phyloP scores from a whole-genome alignment of 345 rosid species.

The Acer negundo region DNA sequence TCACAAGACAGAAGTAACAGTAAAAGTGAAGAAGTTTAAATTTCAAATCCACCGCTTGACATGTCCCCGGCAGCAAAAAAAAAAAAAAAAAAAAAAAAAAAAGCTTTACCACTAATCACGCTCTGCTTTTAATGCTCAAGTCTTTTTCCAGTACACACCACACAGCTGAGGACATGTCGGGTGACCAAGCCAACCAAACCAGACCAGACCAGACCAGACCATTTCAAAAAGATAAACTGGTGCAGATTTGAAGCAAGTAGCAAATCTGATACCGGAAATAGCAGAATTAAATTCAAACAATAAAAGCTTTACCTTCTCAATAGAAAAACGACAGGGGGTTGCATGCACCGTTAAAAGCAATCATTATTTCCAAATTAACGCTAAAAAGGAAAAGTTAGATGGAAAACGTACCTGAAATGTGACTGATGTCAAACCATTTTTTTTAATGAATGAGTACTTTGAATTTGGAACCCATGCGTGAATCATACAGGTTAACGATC shows the following conservation, averaged over 20 bases:
- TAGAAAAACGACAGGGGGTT: constrained; percentile 23
- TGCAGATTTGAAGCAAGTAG: neutral
- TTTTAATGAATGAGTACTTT: constrained; percentile 39
- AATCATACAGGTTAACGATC: constrained; percentile 73
- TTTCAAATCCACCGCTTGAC: neutral
- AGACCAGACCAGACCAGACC: too few species aligned
- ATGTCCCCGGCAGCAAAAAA: constrained; percentile 7
- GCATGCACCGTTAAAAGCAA: constrained; percentile 24
- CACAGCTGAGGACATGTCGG: neutral
- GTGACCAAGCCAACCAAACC: neutral
- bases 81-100: neutral
- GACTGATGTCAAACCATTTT: constrained; percentile 56
- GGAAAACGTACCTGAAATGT: constrained; percentile 60
- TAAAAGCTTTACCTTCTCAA: constrained; percentile 12
- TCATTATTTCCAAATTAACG: constrained; percentile 13
- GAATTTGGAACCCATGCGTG: constrained; percentile 73
- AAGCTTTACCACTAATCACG: constrained; percentile 39
- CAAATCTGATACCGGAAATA: neutral
- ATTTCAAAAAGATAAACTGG: neutral
- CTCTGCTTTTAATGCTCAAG: constrained; percentile 26
- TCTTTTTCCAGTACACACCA: neutral
- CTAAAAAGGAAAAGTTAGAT: constrained; percentile 1
- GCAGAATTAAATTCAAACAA: constrained; percentile 1
- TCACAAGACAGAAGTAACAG: neutral
- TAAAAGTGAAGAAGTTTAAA: neutral